Evolutionary conservation across 2,329 filamentous ascomycete genomes (phyloP), one percentile per base, ranked within the genome.

Genomic region (Claviceps cyperi): DNA sequence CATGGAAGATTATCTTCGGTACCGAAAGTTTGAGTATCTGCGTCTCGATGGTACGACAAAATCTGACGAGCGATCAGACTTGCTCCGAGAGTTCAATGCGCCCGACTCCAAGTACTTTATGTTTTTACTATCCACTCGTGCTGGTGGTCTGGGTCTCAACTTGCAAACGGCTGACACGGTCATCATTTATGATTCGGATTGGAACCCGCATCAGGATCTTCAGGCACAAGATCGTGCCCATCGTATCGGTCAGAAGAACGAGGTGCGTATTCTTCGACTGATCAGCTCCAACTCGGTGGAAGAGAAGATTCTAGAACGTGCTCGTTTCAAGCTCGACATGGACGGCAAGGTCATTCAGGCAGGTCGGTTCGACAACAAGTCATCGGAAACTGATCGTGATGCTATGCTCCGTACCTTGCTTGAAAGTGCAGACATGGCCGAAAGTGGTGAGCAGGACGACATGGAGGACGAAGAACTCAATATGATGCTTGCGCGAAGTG

Each of bases 231-330:
- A 98, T 84, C 92, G 92, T 83, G 92, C 92, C 45, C 92, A 98
- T 81, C 91, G 92, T 84, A 98, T 98, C 58, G 92, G 92, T 54
- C 92, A 98, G 68, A 98, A 98, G 81, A 98, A 98, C 60, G 92
- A 98, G 68, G 92, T 98, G 51, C 86, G 92, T 59, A 98, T 98
- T 65, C 71, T 98, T 53, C 84, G 92, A 67, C 76, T 98, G 43
- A 97, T 98, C 66, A 96, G 85, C 56, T 94, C 89, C 9, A 95
- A 94, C 61, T 97, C 92, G 0, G 90, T 98, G 2, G 92, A 98
- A 68, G 92, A 98, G 69, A 96, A 97, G 74, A 98, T 98, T 63
- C 73, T 98, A 48, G 92, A 97, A 66, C 85, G 91, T 64, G 92
- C 92, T 2, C 85, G 95, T 58, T 98, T 85, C 78, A 98, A 98